Conservation (phyloP, 1,284 basidiomycete genomes). For the Sporisorium exsertum region DNA sequence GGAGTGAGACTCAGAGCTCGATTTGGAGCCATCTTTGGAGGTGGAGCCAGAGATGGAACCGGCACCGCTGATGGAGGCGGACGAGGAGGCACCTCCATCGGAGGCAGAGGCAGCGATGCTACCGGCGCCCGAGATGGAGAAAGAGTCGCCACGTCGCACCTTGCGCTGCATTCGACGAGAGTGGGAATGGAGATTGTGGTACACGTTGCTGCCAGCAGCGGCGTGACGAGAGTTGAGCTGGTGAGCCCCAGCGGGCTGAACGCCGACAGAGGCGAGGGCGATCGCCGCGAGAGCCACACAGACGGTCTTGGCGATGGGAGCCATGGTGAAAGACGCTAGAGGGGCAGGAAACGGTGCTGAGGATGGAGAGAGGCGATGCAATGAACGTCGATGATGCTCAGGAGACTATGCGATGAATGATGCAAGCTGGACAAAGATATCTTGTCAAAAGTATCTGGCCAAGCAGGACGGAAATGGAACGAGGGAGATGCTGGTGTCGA, state of each 20-base stretch:
- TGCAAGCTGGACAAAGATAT: slow-evolving; percentile 13
- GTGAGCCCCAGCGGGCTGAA: slow-evolving; percentile 41
- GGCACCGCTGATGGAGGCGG: slow-evolving; percentile 24
- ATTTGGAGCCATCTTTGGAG: slow-evolving; percentile 25
- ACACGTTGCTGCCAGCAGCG: slow-evolving; percentile 52
- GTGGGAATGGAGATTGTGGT: slow-evolving; percentile 52
- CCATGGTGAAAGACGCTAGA: slow-evolving; percentile 32
- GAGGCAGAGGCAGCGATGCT: slow-evolving; percentile 15
- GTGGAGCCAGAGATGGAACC: slow-evolving; percentile 33
- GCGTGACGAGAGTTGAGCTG: slow-evolving; percentile 47
- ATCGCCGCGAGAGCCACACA: slow-evolving; percentile 50
- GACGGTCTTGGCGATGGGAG: slow-evolving; percentile 53
- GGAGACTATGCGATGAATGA: slow-evolving; percentile 4
- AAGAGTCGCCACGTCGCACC: slow-evolving; percentile 40
- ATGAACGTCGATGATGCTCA: slow-evolving; percentile 5
- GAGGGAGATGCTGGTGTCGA: slow-evolving; percentile 19
- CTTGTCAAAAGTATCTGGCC: slow-evolving; percentile 30
- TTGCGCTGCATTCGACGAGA: slow-evolving; percentile 53
- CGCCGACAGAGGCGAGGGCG: slow-evolving; percentile 38
- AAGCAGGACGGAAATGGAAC: slow-evolving; percentile 4
- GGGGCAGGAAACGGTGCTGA: neutral
- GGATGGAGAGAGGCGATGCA: slow-evolving; percentile 6
- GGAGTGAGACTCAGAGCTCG: slow-evolving; percentile 11
- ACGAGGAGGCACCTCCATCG: slow-evolving; percentile 11
- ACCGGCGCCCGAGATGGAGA: slow-evolving; percentile 30